A percentile compares a stretch with the other conserved stretches of the same genome.
These are phyloP conservation scores for Cinchona pubescens DNA, from an alignment of 257 asterid species.

Conservation along the genomic window DNA sequence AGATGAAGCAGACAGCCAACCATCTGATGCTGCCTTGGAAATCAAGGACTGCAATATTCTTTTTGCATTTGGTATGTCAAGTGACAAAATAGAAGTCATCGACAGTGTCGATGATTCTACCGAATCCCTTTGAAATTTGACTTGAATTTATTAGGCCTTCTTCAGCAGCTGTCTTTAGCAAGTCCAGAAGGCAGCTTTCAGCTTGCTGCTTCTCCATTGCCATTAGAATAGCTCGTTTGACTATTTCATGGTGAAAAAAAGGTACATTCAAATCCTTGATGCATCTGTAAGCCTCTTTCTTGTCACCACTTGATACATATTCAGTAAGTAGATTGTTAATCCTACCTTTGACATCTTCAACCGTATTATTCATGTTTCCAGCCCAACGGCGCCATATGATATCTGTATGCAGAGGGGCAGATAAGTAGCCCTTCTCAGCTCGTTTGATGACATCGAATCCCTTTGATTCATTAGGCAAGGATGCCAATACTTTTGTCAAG, in stretches of 20 bases:
- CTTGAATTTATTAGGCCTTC: slow-evolving; percentile 80
- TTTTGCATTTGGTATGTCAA: slow-evolving; percentile 85
- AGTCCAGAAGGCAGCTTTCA: slow-evolving; percentile 51
- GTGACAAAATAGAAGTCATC: slow-evolving; percentile 76
- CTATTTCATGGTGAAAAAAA: slow-evolving; percentile 85
- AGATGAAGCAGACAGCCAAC: slow-evolving; percentile 88
- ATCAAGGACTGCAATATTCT: slow-evolving; percentile 60
- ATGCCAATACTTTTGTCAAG: slow-evolving; percentile 51
- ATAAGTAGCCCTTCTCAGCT: slow-evolving; percentile 73
- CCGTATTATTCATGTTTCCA: slow-evolving; percentile 70
- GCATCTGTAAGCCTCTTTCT: slow-evolving; percentile 74
- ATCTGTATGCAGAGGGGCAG: slow-evolving; percentile 84
- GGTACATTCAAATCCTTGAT: slow-evolving; percentile 80
- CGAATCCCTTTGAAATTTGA: slow-evolving; percentile 77
- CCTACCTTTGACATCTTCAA: slow-evolving; percentile 68
- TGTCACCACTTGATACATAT: slow-evolving; percentile 72
- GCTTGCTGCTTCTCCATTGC: slow-evolving; percentile 79
- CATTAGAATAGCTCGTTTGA: slow-evolving; percentile 71
- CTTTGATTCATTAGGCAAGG: slow-evolving; percentile 52
- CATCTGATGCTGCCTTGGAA: slow-evolving; percentile 85
- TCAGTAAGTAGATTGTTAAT: slow-evolving; percentile 62
- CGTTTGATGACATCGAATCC: slow-evolving; percentile 64
- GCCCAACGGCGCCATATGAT: slow-evolving; percentile 87
- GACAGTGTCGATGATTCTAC: slow-evolving; percentile 64
- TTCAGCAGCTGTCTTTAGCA: slow-evolving; percentile 61